These are phyloP conservation scores for Mollisiaceae sp. DNA, from an alignment of 2,329 filamentous ascomycete genomes.

Conservation along the genomic window DNA sequence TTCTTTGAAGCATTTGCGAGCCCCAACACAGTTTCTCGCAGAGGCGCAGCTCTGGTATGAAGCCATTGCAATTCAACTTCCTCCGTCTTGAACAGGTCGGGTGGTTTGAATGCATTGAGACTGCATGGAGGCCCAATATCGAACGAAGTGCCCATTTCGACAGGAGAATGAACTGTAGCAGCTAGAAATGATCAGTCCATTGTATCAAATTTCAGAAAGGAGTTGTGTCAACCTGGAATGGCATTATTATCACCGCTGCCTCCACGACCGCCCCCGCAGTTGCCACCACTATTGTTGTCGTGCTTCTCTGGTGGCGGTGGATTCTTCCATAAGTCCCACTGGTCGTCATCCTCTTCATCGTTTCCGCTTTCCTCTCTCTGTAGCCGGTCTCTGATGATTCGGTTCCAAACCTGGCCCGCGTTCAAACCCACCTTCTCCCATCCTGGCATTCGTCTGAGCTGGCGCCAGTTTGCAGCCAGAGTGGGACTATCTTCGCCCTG, in stretches of 20 bases:
- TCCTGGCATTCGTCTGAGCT: conserved; percentile 23
- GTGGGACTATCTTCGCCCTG: conserved; percentile 1
- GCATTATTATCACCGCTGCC: background rate
- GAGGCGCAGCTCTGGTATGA: conserved; percentile 21
- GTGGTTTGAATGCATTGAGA: conserved; percentile 8
- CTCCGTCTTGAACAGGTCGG: conserved; percentile 18
- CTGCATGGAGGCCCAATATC: background rate
- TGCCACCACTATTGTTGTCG: background rate
- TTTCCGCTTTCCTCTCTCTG: conserved; percentile 31
- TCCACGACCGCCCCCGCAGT: background rate
- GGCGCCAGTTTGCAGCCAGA: conserved; percentile 24
- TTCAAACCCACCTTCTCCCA: conserved; percentile 27
- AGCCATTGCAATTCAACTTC: conserved; percentile 29
- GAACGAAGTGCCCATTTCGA: background rate
- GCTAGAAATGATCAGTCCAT: background rate
- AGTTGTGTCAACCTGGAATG: conserved; percentile 4
- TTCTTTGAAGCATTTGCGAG: background rate
- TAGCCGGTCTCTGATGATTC: conserved; percentile 33
- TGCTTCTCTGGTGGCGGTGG: background rate
- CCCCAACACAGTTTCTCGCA: background rate
- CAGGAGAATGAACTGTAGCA: background rate
- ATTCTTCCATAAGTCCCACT: conserved; percentile 30
- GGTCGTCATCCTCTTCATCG: conserved; percentile 28
- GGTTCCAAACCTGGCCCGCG: conserved; percentile 35
- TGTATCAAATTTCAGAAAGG: background rate